Base-by-base conservation (phyloP, 2,329 filamentous ascomycete species). In the Lasiodiplodia hormozganensis region DNA sequence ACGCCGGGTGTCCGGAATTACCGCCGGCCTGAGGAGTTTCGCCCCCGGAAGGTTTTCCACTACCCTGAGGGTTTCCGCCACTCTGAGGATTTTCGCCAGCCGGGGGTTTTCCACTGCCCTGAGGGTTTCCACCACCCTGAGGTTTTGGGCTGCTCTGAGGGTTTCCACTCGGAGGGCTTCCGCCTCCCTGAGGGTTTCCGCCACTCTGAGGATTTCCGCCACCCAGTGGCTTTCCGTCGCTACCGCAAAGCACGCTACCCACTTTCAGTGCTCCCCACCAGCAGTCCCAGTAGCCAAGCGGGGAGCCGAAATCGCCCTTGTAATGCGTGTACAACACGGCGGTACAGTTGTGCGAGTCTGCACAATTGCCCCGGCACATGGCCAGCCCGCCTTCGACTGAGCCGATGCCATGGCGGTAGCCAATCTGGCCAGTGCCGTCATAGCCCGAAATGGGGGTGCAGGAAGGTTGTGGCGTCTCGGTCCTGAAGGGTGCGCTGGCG, bases 211-310 rank as follows among this genome's bases (percentile, higher is more conserved):
- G 25, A 4, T 28, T 28, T 28, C 54, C 34, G 7, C 51, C 36
- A n/a, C 47, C 34, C 6, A 14, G 4, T 11, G 51, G 18, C 1
- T 8, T 47, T 8, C 43, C 51, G 25, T 38, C 21, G 16, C 40
- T 40, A 14, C 38, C 38, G 21, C 57, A 62, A 14, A 23, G 14
- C 16, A 47, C 57, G 31, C 43, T 56, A 2, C 12, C 40, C 43
- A 43, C 67, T 4, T 47, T 8, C 36, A 68, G n/a, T 1, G 25
- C n/a, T 2, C 67, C 67, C 23, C 23, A 56, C 67, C 67, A 68
- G 38, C 67, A 68, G 36, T 68, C 67, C 67, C 67, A 68, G 58
- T 68, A 68, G 23, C 67, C 67, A 25, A 57, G 38, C 8, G 67
- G 58, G 16, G 57, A 64, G 67, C 67, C 38, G 18, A 21, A 34